phyloP scores from a whole-genome alignment of 2,329 filamentous ascomycete species.

The Fusarium keratoplasticum region DNA sequence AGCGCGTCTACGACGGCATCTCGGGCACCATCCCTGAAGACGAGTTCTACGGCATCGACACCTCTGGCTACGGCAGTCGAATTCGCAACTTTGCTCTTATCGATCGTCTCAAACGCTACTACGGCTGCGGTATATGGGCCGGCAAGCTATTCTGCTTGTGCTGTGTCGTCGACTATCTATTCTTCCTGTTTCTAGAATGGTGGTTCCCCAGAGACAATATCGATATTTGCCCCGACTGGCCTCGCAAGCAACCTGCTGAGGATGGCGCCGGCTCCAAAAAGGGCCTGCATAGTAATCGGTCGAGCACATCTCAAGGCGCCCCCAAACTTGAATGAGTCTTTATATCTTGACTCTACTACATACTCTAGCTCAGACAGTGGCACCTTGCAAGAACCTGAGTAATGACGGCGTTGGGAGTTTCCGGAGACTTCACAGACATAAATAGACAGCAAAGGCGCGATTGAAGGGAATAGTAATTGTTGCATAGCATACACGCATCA shows the following conservation, averaged over 20 bases:
- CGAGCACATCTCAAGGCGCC: conserved; percentile 48
- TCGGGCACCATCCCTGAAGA: conserved; percentile 85
- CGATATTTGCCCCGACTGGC: conserved; percentile 92
- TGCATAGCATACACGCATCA: conserved; percentile 7
- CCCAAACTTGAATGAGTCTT: conserved; percentile 39
- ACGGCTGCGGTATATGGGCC: conserved; percentile 98
- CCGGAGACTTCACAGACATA: not conserved
- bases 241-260: conserved; percentile 70
- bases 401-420: conserved; percentile 25
- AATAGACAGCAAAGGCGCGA: not conserved
- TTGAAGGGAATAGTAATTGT: conserved; percentile 3
- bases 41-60: conserved; percentile 88
- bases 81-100: conserved; percentile 92
- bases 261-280: conserved; percentile 47
- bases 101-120: conserved; percentile 94
- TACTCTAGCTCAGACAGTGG: not conserved
- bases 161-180: conserved; percentile 91
- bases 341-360: not conserved
- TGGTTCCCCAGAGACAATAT: conserved; percentile 87
- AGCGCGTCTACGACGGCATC: conserved; percentile 95
- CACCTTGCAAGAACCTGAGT: not conserved
- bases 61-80: conserved; percentile 74
- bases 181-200: conserved; percentile 90
- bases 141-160: conserved; percentile 97
- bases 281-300: conserved; percentile 46